Evolutionary conservation across 2,329 filamentous ascomycete species (phyloP).

Genomic region (Talaromyces pinophilus): DNA sequence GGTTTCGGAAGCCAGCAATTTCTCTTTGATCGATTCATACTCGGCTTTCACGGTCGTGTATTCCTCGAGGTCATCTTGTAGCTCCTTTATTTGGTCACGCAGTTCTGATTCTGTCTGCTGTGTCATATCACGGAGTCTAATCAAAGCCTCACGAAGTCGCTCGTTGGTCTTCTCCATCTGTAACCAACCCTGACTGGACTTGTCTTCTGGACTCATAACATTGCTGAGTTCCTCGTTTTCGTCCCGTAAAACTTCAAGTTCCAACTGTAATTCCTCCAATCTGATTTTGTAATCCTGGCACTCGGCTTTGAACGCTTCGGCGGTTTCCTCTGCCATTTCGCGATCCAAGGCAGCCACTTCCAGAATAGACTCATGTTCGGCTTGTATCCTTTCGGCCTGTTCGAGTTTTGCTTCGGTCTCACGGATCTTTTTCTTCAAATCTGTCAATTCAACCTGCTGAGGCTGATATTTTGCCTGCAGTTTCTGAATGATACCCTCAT

Average conservation of each 20-base stretch:
- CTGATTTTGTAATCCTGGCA: constrained; percentile 74
- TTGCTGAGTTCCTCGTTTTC: constrained; percentile 83
- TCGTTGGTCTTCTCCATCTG: constrained; percentile 92
- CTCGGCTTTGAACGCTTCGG: constrained; percentile 78
- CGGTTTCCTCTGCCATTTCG: constrained; percentile 94
- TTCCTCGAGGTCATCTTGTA: constrained; percentile 74
- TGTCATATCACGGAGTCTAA: constrained; percentile 81
- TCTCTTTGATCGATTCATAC: constrained; percentile 69
- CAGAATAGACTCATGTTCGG: constrained; percentile 79
- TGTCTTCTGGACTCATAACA: constrained; percentile 85
- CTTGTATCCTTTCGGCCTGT: constrained; percentile 70
- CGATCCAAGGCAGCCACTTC: constrained; percentile 87
- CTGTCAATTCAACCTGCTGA: constrained; percentile 74
- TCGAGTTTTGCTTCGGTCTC: constrained; percentile 71
- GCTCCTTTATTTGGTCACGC: constrained; percentile 68
- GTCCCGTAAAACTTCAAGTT: constrained; percentile 81
- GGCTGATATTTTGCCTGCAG: constrained; percentile 85
- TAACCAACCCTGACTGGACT: constrained; percentile 81
- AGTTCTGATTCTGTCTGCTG: constrained; percentile 82
- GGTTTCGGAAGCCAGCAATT: constrained; percentile 69
- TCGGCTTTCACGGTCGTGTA: constrained; percentile 67
- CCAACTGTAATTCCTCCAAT: constrained; percentile 80
- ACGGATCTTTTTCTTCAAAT: constrained; percentile 75
- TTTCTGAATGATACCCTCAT: constrained; percentile 84
- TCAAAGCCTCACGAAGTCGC: constrained; percentile 77